A percentile compares a stretch with the other conserved stretches of the same genome.
These are phyloP conservation scores for Cytauxzoon felis DNA, from an alignment of 169 alveolate species.

Conservation along the genomic window DNA sequence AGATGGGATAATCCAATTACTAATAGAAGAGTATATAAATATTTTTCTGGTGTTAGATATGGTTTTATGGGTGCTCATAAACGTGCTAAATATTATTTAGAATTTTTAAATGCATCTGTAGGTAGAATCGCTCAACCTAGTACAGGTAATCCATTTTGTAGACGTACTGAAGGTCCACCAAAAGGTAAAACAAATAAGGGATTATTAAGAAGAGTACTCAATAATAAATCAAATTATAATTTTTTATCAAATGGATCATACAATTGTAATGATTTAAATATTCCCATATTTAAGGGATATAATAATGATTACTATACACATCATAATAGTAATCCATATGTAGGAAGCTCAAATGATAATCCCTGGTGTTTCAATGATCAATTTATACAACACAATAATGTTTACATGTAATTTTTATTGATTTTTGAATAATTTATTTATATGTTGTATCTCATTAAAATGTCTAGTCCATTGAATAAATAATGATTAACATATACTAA, in stretches of 20 bases:
- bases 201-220: slow-evolving; percentile 26
- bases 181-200: slow-evolving; percentile 63
- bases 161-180: slow-evolving; percentile 66
- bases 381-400: no score
- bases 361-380: slow-evolving; percentile 16
- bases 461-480: no score
- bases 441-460: no score
- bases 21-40: slow-evolving; percentile 62
- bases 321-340: neutral
- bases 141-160: slow-evolving; percentile 60
- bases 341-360: slow-evolving; percentile 1
- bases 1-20: slow-evolving; percentile 66
- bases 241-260: neutral
- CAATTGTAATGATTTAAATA: neutral
- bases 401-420: slow-evolving; percentile 1
- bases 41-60: slow-evolving; percentile 57
- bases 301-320: neutral
- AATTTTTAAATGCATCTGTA: slow-evolving; percentile 61
- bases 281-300: neutral
- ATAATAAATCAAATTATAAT: slow-evolving; percentile 1
- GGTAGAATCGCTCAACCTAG: slow-evolving; percentile 48
- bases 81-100: slow-evolving; percentile 59
- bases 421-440: neutral
- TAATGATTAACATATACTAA: no score
- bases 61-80: slow-evolving; percentile 66